phyloP scores from a whole-genome alignment of 2,329 filamentous ascomycete genomes.

The Pseudocercospora crystallina region DNA sequence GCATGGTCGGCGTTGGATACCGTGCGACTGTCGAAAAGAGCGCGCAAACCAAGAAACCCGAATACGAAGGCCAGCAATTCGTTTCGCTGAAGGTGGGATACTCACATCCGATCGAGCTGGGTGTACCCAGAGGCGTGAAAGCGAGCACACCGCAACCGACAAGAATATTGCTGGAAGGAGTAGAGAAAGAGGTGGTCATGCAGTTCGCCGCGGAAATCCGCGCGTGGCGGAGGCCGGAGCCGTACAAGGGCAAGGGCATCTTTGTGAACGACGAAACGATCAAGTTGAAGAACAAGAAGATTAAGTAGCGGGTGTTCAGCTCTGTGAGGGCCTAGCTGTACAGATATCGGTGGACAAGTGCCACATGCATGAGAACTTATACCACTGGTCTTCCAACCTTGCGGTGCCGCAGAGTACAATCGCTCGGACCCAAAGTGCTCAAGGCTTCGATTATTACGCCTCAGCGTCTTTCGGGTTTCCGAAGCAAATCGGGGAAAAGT shows the following conservation, averaged over 20 bases:
- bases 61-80: slow-evolving; percentile 81
- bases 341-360: too few relatives aligned
- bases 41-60: slow-evolving; percentile 63
- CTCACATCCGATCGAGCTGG: slow-evolving; percentile 90
- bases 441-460: too few relatives aligned
- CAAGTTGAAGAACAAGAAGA: slow-evolving; percentile 89
- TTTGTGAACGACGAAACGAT: slow-evolving; percentile 98
- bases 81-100: slow-evolving; percentile 94
- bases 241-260: slow-evolving; percentile 99
- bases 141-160: slow-evolving; percentile 90
- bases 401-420: too few relatives aligned
- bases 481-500: too few relatives aligned
- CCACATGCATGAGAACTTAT: too few relatives aligned
- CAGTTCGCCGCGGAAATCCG: slow-evolving; percentile 87
- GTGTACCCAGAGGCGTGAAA: slow-evolving; percentile 76
- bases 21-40: slow-evolving; percentile 80
- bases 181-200: slow-evolving; percentile 82
- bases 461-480: too few relatives aligned
- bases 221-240: slow-evolving; percentile 86
- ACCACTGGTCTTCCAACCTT: too few relatives aligned
- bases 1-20: slow-evolving; percentile 94
- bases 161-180: slow-evolving; percentile 83
- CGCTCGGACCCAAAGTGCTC: too few relatives aligned
- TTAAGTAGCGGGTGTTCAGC: slow-evolving; percentile 40
- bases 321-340: too few relatives aligned